Evolutionary conservation across 2,329 filamentous ascomycete genomes (phyloP).

Genomic region (Lachnellula suecica): DNA sequence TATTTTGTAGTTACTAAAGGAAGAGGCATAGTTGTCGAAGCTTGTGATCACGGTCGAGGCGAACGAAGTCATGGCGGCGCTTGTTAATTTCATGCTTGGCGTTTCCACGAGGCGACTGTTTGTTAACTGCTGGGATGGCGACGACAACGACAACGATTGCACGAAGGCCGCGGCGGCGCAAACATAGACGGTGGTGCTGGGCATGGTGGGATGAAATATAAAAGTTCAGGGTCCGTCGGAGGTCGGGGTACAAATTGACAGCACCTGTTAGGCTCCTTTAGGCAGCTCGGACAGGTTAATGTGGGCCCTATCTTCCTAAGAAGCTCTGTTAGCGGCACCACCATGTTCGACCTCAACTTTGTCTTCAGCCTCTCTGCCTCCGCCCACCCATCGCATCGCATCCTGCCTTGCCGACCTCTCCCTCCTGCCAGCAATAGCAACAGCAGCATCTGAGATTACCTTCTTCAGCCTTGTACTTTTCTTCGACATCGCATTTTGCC

Average conservation of each 20-base stretch:
- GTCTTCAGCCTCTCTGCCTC: neutral
- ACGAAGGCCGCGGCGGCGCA: neutral
- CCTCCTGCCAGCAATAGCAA: neutral
- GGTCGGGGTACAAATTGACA: too few species aligned
- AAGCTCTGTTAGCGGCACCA: neutral
- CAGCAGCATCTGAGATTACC: neutral
- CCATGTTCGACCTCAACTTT: neutral
- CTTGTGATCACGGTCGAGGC: conserved; percentile 14
- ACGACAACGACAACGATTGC: neutral
- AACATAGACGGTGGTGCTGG: neutral
- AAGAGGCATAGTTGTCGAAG: conserved; percentile 16
- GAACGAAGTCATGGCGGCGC: conserved; percentile 16
- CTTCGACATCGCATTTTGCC: neutral
- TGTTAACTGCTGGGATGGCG: conserved; percentile 3
- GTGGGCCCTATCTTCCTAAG: neutral
- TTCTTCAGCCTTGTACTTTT: neutral
- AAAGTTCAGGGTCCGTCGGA: too few species aligned
- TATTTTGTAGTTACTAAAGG: conserved; percentile 18
- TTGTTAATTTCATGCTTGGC: conserved; percentile 11
- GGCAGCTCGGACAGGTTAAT: too few species aligned
- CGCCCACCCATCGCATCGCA: neutral
- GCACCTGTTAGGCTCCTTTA: too few species aligned
- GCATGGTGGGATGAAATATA: too few species aligned
- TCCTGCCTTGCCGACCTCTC: too few species aligned
- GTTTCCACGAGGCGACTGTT: conserved; percentile 12